These are phyloP conservation scores for Boletus albobrunnescens DNA, from an alignment of 1,284 basidiomycete genomes.

Conservation along the genomic window DNA sequence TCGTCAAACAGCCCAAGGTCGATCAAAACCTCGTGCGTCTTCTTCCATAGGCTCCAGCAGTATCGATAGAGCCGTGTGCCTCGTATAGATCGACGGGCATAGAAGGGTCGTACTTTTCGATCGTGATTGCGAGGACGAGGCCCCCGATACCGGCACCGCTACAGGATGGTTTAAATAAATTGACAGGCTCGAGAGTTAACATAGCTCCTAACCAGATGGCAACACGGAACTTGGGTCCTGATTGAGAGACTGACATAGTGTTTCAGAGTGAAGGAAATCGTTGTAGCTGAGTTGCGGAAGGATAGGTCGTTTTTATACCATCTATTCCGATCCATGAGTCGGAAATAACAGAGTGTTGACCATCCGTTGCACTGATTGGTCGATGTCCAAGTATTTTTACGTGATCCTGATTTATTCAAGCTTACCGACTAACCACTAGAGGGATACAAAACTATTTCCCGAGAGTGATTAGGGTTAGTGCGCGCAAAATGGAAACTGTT, in stretches of 20 bases:
- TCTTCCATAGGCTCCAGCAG: conserved; percentile 13
- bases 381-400: too few species aligned
- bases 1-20: conserved; percentile 13
- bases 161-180: neutral
- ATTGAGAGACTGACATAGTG: neutral
- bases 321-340: too few species aligned
- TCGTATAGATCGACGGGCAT: conserved; percentile 19
- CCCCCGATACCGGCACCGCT: conserved; percentile 12
- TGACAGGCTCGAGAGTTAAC: neutral
- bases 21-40: conserved; percentile 6
- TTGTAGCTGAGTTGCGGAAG: too few species aligned
- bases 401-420: too few species aligned
- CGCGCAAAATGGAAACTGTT: too few species aligned
- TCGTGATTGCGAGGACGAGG: conserved; percentile 14
- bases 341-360: too few species aligned
- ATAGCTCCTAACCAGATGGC: conserved; percentile 4
- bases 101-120: conserved; percentile 14
- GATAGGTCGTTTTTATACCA: too few species aligned
- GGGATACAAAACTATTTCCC: too few species aligned
- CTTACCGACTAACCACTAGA: too few species aligned
- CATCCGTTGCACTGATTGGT: too few species aligned
- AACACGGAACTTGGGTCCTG: neutral
- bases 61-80: conserved; percentile 14
- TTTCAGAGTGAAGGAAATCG: too few species aligned
- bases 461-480: too few species aligned